A percentile compares a stretch with the other conserved stretches of the same genome.
Conservation (phyloP, 371 early-diverging fungal genomes). For the Chytridiales sp. region DNA sequence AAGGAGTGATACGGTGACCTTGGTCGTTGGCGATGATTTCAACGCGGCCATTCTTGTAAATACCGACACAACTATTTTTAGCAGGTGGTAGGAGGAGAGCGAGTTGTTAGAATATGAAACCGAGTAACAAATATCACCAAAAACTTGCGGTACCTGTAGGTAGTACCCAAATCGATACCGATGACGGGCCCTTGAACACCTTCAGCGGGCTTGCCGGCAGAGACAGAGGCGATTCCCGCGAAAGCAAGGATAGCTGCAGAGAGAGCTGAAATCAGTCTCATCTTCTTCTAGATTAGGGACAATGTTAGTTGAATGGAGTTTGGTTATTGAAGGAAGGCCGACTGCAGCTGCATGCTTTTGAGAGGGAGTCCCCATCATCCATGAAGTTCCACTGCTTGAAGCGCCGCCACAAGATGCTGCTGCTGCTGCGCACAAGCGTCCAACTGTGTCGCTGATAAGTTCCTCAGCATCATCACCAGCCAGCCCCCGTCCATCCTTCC, state of each 20-base stretch:
- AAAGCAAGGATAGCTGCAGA: slow-evolving; percentile 17
- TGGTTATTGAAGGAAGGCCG: neutral
- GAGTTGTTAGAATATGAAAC: neutral
- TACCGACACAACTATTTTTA: slow-evolving; percentile 47
- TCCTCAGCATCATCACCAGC: too few relatives aligned
- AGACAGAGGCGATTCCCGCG: slow-evolving; percentile 13
- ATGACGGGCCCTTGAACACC: slow-evolving; percentile 29
- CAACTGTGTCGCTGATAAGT: too few relatives aligned
- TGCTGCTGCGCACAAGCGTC: too few relatives aligned
- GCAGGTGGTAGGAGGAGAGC: neutral
- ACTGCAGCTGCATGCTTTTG: neutral
- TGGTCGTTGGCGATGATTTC: slow-evolving; percentile 78
- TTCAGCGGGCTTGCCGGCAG: slow-evolving; percentile 11
- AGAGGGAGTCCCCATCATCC: neutral
- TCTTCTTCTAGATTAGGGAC: too few relatives aligned
- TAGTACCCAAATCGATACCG: slow-evolving; percentile 73
- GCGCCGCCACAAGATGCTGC: too few relatives aligned
- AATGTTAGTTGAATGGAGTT: too few relatives aligned
- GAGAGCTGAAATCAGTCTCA: slow-evolving; percentile 11
- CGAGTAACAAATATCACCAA: neutral
- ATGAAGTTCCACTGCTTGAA: neutral
- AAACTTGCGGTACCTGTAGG: slow-evolving; percentile 55
- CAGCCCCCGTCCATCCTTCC: too few relatives aligned
- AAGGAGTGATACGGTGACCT: slow-evolving; percentile 86
- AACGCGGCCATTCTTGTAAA: slow-evolving; percentile 61